Base-by-base conservation (phyloP, 768 basidiomycete genomes). In the Hericium erinaceus region DNA sequence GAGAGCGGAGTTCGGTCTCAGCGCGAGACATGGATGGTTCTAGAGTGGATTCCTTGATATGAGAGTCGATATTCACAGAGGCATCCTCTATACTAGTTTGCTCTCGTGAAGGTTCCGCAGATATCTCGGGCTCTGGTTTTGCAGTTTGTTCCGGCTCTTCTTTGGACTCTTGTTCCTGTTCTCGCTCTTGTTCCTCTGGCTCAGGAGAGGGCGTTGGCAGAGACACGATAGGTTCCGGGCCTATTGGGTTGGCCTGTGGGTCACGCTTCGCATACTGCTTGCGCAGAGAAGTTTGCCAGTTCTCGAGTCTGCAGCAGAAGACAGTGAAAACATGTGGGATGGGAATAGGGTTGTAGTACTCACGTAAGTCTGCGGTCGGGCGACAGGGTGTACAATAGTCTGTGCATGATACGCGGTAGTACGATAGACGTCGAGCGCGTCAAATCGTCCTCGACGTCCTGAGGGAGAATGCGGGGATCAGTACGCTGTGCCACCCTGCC, bases 361-460 rank as follows among this genome's bases (percentile, higher is more conserved):
- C 70, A 90, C 89, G 78, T 76, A 64, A 88, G 80, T 74, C 89
- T 90, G 59, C 88, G 77, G 74, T 93, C 91, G 66, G 87, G 86
- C 13, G 89, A 85, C 59, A 92, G 77, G 18, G 82, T 80, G 64
- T 81, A 81, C 58, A 93, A 77, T 55, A 93, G 71, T 53, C 86
- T 77, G 56, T 83, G 80, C 82, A 92, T 88, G 58, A 92, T 71
- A 54, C 86, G 85, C 37, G 89, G 80, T 44, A 91, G 69, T 58
- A 85, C 81, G 41, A 75, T 68, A 65, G 75, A 77, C 13, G 82
- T 80, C 44, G 81, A 82, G 63, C 77, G 72, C 26, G 79, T 75
- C 39, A 93, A 75, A 72, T 93, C 91, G 60, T 81, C 79, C 69
- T 93, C 91, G 62, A 93, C 78, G 65, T 87, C 85, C 91, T 92